phyloP scores from a whole-genome alignment of 306 rosid species.

The Corylus americana region DNA sequence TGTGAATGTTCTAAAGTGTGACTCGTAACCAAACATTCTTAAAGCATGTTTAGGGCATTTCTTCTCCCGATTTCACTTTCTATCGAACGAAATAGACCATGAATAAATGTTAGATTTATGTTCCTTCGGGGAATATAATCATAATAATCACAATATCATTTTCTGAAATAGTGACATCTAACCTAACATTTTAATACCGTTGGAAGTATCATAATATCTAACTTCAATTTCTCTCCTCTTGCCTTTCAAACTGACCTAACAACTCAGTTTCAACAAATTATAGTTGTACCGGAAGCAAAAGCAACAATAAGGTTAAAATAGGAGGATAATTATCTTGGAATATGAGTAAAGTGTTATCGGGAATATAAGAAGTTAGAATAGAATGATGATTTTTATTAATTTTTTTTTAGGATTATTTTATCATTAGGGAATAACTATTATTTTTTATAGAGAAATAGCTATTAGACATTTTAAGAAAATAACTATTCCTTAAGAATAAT shows the following conservation, averaged over 20 bases:
- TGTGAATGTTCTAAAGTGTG: neutral
- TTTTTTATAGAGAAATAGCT: too few species aligned
- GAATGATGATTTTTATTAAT: too few species aligned
- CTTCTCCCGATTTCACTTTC: too few species aligned
- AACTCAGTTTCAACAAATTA: conserved; percentile 1
- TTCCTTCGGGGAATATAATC: neutral
- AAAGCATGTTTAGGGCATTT: neutral
- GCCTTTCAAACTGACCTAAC: conserved; percentile 3
- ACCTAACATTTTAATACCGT: neutral
- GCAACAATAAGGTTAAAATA: neutral
- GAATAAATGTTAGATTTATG: too few species aligned
- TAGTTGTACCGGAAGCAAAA: neutral
- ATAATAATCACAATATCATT: neutral
- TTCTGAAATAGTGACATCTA: neutral
- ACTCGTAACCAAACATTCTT: neutral
- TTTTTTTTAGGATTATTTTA: too few species aligned
- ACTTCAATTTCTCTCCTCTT: neutral
- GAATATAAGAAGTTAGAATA: too few species aligned
- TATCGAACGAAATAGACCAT: neutral
- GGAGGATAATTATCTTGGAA: too few species aligned
- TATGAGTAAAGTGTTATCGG: too few species aligned
- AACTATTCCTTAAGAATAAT: too few species aligned
- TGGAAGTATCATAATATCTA: neutral
- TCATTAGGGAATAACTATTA: too few species aligned
- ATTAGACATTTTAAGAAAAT: too few species aligned